A percentile compares a stretch with the other conserved stretches of the same genome.
Evolutionary conservation across 192 early-diverging fungal genomes (phyloP).

Genomic region (Podila clonocystis): DNA sequence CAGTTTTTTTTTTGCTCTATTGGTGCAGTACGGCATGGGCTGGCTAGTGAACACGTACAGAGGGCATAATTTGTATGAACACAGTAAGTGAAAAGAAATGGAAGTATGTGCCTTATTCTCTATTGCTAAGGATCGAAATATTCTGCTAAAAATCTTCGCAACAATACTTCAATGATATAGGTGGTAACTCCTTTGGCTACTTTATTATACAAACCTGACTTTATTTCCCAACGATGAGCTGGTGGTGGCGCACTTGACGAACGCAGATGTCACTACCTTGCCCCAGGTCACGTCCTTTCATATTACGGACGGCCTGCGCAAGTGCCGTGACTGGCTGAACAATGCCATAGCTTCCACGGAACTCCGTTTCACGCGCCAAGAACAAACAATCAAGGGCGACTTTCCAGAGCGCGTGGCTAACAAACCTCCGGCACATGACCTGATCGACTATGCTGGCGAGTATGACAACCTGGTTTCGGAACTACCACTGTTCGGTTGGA

Average conservation of each 20-base stretch:
- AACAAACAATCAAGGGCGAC: not conserved
- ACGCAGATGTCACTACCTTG: not conserved
- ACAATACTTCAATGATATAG: not conserved
- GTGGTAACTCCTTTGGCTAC: conserved; percentile 1
- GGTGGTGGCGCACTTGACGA: not conserved
- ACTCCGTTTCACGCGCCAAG: too few relatives aligned
- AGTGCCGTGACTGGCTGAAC: conserved; percentile 2
- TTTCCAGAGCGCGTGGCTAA: not conserved
- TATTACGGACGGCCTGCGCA: not conserved
- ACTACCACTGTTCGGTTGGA: not conserved
- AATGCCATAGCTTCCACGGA: not conserved
- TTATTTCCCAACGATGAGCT: conserved; percentile 7
- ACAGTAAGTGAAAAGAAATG: not conserved
- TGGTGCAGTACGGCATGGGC: conserved; percentile 11
- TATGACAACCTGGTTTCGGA: not conserved
- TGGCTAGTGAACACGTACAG: conserved; percentile 20
- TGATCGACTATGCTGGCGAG: not conserved
- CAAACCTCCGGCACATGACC: not conserved
- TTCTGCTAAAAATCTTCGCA: too few relatives aligned
- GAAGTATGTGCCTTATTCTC: too few relatives aligned
- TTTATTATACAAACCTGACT: not conserved
- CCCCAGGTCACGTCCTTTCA: not conserved
- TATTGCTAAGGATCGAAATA: too few relatives aligned
- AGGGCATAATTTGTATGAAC: not conserved
- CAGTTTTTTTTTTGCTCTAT: not conserved